phyloP scores from a whole-genome alignment of 1,284 basidiomycete species.

The Ustilago xerochloae region DNA sequence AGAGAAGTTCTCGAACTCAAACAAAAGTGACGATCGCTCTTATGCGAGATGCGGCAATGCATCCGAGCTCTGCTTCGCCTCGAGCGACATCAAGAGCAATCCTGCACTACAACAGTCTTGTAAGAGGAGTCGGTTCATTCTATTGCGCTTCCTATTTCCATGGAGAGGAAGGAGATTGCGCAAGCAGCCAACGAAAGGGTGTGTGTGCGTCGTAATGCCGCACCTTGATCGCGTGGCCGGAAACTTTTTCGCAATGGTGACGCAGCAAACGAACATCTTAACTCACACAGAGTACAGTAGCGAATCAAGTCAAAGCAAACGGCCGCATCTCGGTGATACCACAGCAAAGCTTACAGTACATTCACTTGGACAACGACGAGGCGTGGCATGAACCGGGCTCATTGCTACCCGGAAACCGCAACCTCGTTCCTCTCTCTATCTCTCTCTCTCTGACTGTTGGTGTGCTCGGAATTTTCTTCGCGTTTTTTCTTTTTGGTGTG shows the following conservation, averaged over 20 bases:
- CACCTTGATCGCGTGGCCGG: constrained; percentile 6
- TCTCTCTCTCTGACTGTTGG: too few relatives aligned
- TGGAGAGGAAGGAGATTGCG: not conserved
- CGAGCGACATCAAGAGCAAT: constrained; percentile 6
- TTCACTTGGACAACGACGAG: too few relatives aligned
- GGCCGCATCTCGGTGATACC: not conserved
- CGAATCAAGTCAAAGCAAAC: too few relatives aligned
- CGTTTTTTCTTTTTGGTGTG: not conserved
- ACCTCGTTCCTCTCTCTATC: too few relatives aligned
- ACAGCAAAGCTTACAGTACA: not conserved
- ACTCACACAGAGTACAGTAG: too few relatives aligned
- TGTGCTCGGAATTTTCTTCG: not conserved
- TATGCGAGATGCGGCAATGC: constrained; percentile 7
- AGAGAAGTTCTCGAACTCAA: not conserved
- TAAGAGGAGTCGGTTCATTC: too few relatives aligned
- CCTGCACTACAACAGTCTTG: not conserved
- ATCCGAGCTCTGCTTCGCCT: not conserved
- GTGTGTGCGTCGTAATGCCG: not conserved
- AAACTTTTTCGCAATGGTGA: constrained; percentile 6
- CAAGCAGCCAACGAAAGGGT: not conserved
- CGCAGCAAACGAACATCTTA: not conserved
- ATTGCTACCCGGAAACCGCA: too few relatives aligned
- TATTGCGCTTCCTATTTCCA: not conserved
- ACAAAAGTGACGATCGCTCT: not conserved
- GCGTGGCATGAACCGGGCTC: too few relatives aligned